phyloP scores from a whole-genome alignment of 2,329 filamentous ascomycete species.

The Ophiostoma australiae region DNA sequence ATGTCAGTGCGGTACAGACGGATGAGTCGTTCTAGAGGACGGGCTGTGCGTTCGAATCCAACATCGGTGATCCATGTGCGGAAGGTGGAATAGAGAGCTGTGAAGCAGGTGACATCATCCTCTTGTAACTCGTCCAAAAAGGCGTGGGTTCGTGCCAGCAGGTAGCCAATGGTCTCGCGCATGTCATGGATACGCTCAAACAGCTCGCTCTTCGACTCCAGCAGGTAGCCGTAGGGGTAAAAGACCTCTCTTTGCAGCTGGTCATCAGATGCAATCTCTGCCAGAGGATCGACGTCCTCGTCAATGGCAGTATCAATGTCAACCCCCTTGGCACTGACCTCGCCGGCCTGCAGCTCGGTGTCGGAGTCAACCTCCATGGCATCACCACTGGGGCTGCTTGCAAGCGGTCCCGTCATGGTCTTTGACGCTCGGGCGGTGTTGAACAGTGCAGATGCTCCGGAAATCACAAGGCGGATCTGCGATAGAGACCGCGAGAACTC shows the following conservation, averaged over 20 bases:
- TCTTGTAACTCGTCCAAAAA: slow-evolving; percentile 80
- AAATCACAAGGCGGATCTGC: slow-evolving; percentile 80
- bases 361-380: slow-evolving; percentile 27
- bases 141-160: slow-evolving; percentile 75
- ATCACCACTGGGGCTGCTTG: slow-evolving; percentile 35
- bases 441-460: slow-evolving; percentile 84
- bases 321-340: slow-evolving; percentile 52
- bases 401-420: slow-evolving; percentile 38
- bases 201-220: slow-evolving; percentile 56
- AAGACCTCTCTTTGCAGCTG: slow-evolving; percentile 80
- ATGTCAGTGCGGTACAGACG: slow-evolving; percentile 82
- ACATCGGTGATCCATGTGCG: slow-evolving; percentile 97
- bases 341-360: slow-evolving; percentile 24
- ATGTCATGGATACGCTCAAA: slow-evolving; percentile 76
- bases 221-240: slow-evolving; percentile 81
- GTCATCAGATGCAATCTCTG: slow-evolving; percentile 69
- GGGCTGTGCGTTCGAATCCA: slow-evolving; percentile 90
- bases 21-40: slow-evolving; percentile 81
- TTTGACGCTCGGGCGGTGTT: slow-evolving; percentile 66
- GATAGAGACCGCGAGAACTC: slow-evolving; percentile 88
- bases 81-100: slow-evolving; percentile 85
- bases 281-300: slow-evolving; percentile 52
- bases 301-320: slow-evolving; percentile 37
- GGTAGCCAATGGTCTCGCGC: slow-evolving; percentile 71
- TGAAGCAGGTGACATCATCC: slow-evolving; percentile 95